A percentile compares a stretch with the other conserved stretches of the same genome.
phyloP scores from a whole-genome alignment of 805 yeast species.

The Lachancea lanzarotensis region DNA sequence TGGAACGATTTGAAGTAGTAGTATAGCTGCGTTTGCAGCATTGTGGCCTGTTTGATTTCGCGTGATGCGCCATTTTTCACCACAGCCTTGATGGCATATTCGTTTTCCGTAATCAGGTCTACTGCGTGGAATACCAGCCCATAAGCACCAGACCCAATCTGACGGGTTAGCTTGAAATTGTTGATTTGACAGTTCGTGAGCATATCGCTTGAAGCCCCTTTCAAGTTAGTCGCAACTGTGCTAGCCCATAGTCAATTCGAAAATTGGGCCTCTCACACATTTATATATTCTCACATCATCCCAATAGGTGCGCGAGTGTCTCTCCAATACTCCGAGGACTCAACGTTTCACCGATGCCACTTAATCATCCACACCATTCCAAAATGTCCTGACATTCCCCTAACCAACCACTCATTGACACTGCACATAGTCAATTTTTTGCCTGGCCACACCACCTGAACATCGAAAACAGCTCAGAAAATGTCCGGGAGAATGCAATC shows the following conservation, averaged over 20 bases:
- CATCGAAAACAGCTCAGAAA: background rate
- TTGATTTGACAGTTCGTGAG: conserved; percentile 24
- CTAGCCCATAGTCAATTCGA: too few species aligned
- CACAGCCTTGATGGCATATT: conserved; percentile 67
- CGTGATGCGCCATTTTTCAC: conserved; percentile 36
- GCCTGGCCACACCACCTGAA: too few species aligned
- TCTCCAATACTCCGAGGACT: too few species aligned
- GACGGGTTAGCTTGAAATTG: conserved; percentile 21
- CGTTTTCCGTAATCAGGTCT: conserved; percentile 43
- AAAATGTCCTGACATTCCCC: background rate
- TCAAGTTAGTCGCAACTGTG: background rate
- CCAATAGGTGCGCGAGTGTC: too few species aligned
- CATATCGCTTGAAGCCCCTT: conserved; percentile 7
- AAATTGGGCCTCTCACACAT: too few species aligned
- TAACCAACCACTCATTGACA: background rate
- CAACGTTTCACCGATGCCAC: too few species aligned
- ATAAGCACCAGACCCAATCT: conserved; percentile 62
- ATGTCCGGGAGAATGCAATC: background rate
- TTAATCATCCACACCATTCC: background rate
- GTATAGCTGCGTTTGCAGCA: conserved; percentile 24
- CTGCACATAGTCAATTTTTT: background rate
- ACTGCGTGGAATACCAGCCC: conserved; percentile 71
- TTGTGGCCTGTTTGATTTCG: conserved; percentile 20
- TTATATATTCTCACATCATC: too few species aligned
- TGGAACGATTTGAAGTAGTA: conserved; percentile 22